phyloP scores from a whole-genome alignment of 106 monocot species.

The Agapanthus africanus region DNA sequence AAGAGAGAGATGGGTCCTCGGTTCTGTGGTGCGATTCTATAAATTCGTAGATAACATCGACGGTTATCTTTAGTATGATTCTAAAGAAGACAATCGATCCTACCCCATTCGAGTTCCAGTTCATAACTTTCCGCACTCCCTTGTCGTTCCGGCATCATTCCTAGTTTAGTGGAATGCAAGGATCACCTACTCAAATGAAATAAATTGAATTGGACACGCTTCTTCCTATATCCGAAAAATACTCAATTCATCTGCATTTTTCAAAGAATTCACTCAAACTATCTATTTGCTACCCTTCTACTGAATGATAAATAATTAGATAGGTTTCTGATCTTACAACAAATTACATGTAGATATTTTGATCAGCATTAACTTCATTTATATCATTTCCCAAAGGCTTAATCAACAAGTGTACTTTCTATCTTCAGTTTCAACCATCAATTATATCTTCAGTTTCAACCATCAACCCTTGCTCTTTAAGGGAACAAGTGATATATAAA shows the following conservation, averaged over 20 bases:
- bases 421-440: neutral
- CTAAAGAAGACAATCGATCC: too few relatives aligned
- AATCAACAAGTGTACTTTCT: neutral
- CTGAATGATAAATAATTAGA: neutral
- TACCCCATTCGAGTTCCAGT: too few relatives aligned
- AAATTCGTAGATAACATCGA: too few relatives aligned
- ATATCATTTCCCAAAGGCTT: neutral
- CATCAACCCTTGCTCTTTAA: neutral
- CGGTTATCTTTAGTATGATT: too few relatives aligned
- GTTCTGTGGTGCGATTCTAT: too few relatives aligned
- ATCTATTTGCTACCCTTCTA: neutral
- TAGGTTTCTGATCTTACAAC: neutral
- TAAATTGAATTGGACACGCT: neutral
- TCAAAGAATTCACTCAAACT: too few relatives aligned
- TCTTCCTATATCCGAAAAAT: too few relatives aligned
- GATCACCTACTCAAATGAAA: neutral
- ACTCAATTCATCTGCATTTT: too few relatives aligned
- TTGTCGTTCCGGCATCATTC: too few relatives aligned
- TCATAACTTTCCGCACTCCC: too few relatives aligned
- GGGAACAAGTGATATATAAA: neutral
- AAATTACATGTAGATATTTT: neutral
- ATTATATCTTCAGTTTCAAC: too few relatives aligned
- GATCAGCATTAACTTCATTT: neutral
- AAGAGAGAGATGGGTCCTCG: too few relatives aligned
- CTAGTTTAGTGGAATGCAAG: neutral